These are phyloP conservation scores for Fomitopsis pinicola DNA, from an alignment of 1,284 basidiomycete genomes.

Conservation along the genomic window DNA sequence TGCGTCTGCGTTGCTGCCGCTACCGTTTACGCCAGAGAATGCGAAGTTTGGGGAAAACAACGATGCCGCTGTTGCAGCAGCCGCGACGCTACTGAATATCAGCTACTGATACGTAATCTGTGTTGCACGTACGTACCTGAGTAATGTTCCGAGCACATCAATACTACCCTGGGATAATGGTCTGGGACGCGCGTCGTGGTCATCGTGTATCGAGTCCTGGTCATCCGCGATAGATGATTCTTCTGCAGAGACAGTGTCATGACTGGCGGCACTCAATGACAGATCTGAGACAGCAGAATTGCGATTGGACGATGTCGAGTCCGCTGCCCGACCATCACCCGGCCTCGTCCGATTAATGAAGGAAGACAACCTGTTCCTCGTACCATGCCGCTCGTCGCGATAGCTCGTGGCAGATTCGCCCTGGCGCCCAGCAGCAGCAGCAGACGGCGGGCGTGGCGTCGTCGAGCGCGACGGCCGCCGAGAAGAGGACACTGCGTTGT, in stretches of 20 bases:
- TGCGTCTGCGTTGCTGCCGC: constrained; percentile 8
- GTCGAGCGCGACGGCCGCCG: constrained; percentile 9
- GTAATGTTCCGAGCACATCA: constrained; percentile 74
- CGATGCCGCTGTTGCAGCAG: constrained; percentile 76
- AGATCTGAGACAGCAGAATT: constrained; percentile 8
- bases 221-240: constrained; percentile 7
- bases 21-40: constrained; percentile 11
- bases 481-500: constrained; percentile 6
- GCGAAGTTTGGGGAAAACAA: constrained; percentile 51
- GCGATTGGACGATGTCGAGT: constrained; percentile 2
- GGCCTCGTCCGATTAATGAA: constrained; percentile 20
- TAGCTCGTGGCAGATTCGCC: constrained; percentile 11
- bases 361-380: constrained; percentile 21
- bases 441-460: constrained; percentile 11
- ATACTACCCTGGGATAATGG: constrained; percentile 66
- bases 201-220: constrained; percentile 2
- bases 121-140: constrained; percentile 47
- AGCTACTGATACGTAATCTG: background rate
- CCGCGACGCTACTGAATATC: constrained; percentile 54
- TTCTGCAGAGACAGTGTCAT: constrained; percentile 20
- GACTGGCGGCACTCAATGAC: constrained; percentile 15
- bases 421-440: constrained; percentile 11
- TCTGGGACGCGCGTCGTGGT: constrained; percentile 18
- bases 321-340: background rate
- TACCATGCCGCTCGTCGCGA: constrained; percentile 11